Conservation (phyloP, 2,329 filamentous ascomycete species). For the Sordariomycetes sp. region DNA sequence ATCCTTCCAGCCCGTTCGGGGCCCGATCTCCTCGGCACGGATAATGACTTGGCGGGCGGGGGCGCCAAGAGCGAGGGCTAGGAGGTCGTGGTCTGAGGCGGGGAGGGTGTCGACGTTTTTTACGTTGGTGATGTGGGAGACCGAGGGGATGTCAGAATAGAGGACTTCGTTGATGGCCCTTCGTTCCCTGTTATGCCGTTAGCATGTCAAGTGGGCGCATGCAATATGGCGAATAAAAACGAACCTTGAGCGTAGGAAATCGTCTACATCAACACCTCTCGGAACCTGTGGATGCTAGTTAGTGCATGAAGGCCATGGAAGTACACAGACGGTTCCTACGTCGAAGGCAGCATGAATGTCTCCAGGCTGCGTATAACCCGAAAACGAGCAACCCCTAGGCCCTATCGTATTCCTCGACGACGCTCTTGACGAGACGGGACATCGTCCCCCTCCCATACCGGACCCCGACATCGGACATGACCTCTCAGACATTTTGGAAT, state of each 20-base stretch:
- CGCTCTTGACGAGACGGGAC: conserved; percentile 2
- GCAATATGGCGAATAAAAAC: neutral
- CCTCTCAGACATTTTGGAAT: conserved; percentile 14
- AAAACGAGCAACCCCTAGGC: conserved; percentile 18
- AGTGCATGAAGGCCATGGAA: neutral
- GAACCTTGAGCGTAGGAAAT: conserved; percentile 30
- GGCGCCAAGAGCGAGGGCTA: conserved; percentile 37
- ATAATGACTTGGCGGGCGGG: conserved; percentile 39
- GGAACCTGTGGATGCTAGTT: conserved; percentile 23
- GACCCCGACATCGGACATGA: conserved; percentile 19
- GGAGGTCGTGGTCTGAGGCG: conserved; percentile 30
- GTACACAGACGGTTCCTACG: conserved; percentile 12
- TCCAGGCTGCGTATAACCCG: conserved; percentile 15
- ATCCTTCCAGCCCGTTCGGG: conserved; percentile 36
- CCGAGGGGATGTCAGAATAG: conserved; percentile 27
- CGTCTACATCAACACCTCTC: conserved; percentile 26
- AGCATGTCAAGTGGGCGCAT: too few species aligned
- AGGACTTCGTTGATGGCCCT: conserved; percentile 34
- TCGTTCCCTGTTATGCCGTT: conserved; percentile 20
- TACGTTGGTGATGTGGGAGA: conserved; percentile 21
- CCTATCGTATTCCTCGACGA: conserved; percentile 9
- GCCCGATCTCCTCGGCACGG: conserved; percentile 36
- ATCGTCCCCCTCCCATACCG: conserved; percentile 12
- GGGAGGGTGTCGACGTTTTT: conserved; percentile 34
- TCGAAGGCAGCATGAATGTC: conserved; percentile 20